These are phyloP conservation scores for Neofusicoccum parvum DNA, from an alignment of 2,329 filamentous ascomycete species.

Conservation along the genomic window DNA sequence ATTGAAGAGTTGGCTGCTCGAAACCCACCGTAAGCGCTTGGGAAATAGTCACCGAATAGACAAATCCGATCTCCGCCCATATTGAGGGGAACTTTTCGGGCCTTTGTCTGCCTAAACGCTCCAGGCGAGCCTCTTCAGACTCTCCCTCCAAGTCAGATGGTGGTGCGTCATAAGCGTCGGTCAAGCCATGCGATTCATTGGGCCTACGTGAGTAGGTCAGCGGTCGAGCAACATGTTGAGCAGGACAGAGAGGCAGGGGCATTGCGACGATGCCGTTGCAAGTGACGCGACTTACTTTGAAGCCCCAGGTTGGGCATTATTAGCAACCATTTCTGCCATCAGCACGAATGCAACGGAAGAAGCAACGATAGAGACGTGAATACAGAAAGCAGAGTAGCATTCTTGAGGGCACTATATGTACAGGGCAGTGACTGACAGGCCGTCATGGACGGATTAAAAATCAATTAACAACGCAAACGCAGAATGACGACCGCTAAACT, in stretches of 20 bases:
- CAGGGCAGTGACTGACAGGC: not conserved
- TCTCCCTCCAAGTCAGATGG: conserved; percentile 9
- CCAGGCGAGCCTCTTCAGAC: conserved; percentile 38
- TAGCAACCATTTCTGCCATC: not conserved
- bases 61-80: conserved; percentile 59
- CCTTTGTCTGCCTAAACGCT: conserved; percentile 60
- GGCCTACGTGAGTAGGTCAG: not conserved
- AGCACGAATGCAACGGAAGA: not conserved
- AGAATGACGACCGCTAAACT: conserved; percentile 15
- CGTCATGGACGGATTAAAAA: conserved; percentile 3
- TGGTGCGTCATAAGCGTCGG: not conserved
- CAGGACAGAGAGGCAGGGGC: not conserved
- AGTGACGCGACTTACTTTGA: not conserved
- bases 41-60: conserved; percentile 49
- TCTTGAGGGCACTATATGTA: not conserved
- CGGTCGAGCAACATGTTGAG: no score
- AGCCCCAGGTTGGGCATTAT: not conserved
- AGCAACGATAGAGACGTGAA: not conserved
- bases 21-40: conserved; percentile 28
- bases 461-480: not conserved
- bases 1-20: not conserved
- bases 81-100: conserved; percentile 54
- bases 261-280: not conserved
- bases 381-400: not conserved
- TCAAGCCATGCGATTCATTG: not conserved